A percentile compares a stretch with the other conserved stretches of the same genome.
These are phyloP conservation scores for Claviceps spartinae DNA, from an alignment of 2,329 filamentous ascomycete genomes.

Conservation along the genomic window DNA sequence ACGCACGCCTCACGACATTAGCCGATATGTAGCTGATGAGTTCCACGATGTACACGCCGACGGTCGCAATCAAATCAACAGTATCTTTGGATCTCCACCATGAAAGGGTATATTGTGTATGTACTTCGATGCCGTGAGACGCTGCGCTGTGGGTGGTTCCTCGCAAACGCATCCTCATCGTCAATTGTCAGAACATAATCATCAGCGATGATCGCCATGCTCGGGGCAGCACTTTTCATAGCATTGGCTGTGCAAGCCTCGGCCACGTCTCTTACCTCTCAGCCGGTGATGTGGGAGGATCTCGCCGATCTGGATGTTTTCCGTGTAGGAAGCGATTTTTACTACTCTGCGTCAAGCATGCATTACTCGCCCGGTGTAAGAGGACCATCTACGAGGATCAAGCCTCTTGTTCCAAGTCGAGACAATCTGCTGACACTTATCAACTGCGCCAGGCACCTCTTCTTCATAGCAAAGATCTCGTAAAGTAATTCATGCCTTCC, in stretches of 20 bases:
- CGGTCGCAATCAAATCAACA: too few species aligned
- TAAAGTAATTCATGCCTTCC: background rate
- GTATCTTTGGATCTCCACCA: too few species aligned
- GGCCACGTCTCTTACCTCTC: background rate
- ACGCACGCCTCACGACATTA: too few species aligned
- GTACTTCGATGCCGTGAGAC: too few species aligned
- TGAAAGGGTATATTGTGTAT: too few species aligned
- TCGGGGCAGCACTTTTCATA: background rate
- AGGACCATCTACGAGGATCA: background rate
- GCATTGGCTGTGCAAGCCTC: background rate
- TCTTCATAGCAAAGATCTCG: background rate
- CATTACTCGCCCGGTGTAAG: slow-evolving; percentile 1
- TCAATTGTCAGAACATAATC: too few species aligned
- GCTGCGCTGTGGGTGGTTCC: too few species aligned
- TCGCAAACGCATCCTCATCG: too few species aligned
- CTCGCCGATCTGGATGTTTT: background rate
- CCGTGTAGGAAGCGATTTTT: background rate
- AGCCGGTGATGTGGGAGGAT: background rate
- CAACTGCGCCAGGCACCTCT: background rate
- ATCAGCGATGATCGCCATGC: background rate
- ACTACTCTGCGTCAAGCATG: background rate
- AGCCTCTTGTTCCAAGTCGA: background rate
- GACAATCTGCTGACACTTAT: background rate
- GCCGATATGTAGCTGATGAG: too few species aligned
- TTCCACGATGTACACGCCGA: too few species aligned